phyloP scores from a whole-genome alignment of 169 alveolate genomes.

The Eimeria praecox region DNA sequence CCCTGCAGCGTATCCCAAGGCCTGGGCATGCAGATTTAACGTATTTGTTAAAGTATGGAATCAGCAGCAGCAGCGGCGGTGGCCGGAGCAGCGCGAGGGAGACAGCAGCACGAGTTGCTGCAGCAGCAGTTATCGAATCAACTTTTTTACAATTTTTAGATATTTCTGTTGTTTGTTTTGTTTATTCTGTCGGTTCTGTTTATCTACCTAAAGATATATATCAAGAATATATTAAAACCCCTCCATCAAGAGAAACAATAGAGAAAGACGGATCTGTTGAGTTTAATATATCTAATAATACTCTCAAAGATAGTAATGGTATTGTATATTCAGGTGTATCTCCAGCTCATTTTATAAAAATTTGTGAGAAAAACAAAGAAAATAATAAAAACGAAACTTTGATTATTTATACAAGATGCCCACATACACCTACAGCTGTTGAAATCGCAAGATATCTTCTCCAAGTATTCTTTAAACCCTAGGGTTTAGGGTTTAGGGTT shows the following conservation, averaged over 20 bases:
- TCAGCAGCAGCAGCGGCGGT: slow-evolving; percentile 89
- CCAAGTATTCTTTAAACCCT: slow-evolving; percentile 25
- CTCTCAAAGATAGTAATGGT: neutral
- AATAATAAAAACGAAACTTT: neutral
- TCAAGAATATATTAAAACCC: neutral
- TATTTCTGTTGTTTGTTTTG: neutral
- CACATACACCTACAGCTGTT: slow-evolving; percentile 85
- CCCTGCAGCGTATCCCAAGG: slow-evolving; percentile 60
- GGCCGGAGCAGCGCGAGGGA: slow-evolving; percentile 92
- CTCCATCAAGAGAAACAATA: neutral
- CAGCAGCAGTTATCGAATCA: slow-evolving; percentile 3
- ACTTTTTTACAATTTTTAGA: neutral
- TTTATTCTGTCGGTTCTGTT: neutral
- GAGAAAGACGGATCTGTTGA: neutral
- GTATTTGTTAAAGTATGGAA: slow-evolving; percentile 85
- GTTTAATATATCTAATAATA: too few relatives aligned
- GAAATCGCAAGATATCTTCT: slow-evolving; percentile 82
- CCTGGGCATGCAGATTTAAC: slow-evolving; percentile 93
- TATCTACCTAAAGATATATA: neutral
- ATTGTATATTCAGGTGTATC: neutral
- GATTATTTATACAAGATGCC: slow-evolving; percentile 85
- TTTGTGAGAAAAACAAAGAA: too few relatives aligned
- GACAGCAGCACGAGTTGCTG: slow-evolving; percentile 84
- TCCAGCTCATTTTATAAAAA: neutral
- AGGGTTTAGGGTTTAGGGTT: slow-evolving; percentile 5